Evolutionary conservation across 2,329 filamentous ascomycete species (phyloP), one percentile per base, ranked within the genome.

Genomic region (Talaromyces verruculosus): DNA sequence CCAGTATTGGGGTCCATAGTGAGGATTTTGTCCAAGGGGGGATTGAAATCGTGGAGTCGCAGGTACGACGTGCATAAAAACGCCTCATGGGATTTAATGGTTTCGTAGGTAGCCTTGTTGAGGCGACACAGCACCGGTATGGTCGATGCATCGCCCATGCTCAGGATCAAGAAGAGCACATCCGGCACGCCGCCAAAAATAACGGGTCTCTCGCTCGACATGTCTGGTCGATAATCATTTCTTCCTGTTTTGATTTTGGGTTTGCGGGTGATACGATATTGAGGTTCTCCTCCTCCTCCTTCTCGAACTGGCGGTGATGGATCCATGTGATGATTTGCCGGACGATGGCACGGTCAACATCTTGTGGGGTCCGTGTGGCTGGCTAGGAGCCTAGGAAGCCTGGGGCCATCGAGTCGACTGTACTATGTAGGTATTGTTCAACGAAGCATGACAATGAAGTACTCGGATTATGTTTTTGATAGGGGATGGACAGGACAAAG

Each of bases 1-100:
- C 72, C 71, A 10, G 69, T 74, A 60, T 62, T 66, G 6, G 69
- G 69, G 33, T 74, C 67, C 37, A 75, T 53, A 13, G 79, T 75
- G 69, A 89, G 87, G 15, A 88, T 83, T 8, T 78, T 77, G 67
- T 87, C 82, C 69, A 89, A 89, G 10, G 84, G 84, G 30, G 85
- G 80, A 3, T 83, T 84, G 53, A 66, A 53, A 63, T 88, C 88
- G 69, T 84, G 79, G n/a, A 65, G 61, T 19, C 71, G 72, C 67
- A 74, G 70, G 57, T 74, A 74, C 64, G 69, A 72, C n/a, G 63
- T 66, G 47, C 72, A 75, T 35, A 75, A 71, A 35, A 74, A 69
- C 22, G 69, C 67, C 51, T 75, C 73, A 30, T 74, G 67, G 7
- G 68, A 49, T 61, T 70, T 71, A 61, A 74, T 72, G 3, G 69